Evolutionary conservation across 1,284 basidiomycete genomes (phyloP).

Genomic region (Moesziomyces parantarcticus): DNA sequence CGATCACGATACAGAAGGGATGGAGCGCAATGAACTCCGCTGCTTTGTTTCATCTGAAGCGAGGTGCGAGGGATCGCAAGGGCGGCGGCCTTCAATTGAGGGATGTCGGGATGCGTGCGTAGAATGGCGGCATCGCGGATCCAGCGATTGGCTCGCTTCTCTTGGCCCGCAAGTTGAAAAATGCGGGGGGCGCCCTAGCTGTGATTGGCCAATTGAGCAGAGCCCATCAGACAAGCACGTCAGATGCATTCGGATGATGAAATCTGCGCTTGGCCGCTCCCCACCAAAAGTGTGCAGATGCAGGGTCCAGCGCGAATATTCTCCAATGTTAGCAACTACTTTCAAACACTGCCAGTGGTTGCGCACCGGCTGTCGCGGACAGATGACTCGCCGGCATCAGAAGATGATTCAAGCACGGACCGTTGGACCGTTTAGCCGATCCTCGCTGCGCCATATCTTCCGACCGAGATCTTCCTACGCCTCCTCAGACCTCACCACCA

Average conservation of each 20-base stretch:
- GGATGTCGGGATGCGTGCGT: neutral
- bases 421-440: too few species aligned
- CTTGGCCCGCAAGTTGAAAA: neutral
- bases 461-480: neutral
- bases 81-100: neutral
- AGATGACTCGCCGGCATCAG: neutral
- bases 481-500: neutral
- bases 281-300: neutral
- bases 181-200: neutral
- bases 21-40: too few species aligned
- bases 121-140: neutral
- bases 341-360: neutral
- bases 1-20: too few species aligned
- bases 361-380: neutral
- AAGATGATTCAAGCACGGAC: neutral
- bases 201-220: conserved; percentile 13
- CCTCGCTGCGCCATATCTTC: neutral
- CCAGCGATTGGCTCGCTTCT: too few species aligned
- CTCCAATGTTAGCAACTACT: neutral
- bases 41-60: neutral
- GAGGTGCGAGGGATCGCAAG: neutral
- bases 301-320: conserved; percentile 8
- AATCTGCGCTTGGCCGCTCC: conserved; percentile 9
- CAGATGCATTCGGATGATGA: conserved; percentile 35
- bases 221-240: conserved; percentile 13